These are phyloP conservation scores for Annulohypoxylon nitens DNA, from an alignment of 495 filamentous ascomycete genomes.

Conservation along the genomic window DNA sequence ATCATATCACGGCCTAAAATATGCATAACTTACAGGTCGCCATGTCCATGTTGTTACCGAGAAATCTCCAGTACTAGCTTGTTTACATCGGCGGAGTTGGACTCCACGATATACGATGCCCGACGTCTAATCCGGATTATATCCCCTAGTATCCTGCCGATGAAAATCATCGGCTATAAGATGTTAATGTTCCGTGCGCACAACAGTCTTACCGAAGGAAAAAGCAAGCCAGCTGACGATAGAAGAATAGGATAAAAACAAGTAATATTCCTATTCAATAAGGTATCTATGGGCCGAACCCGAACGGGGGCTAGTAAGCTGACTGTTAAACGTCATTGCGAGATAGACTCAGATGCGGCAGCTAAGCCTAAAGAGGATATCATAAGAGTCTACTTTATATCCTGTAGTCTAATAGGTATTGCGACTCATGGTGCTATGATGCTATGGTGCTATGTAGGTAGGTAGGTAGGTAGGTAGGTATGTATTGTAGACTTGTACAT, in stretches of 20 bases:
- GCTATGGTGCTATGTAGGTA: background rate
- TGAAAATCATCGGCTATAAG: constrained; percentile 1
- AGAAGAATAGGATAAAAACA: background rate
- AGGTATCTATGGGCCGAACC: constrained; percentile 6
- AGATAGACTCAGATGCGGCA: constrained; percentile 24
- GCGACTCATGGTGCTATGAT: background rate
- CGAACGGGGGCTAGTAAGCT: constrained; percentile 40
- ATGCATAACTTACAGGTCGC: constrained; percentile 25
- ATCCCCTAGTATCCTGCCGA: constrained; percentile 11
- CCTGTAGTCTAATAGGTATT: background rate
- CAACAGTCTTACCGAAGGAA: background rate
- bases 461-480: background rate
- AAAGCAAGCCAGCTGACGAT: constrained; percentile 18
- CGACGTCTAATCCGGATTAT: constrained; percentile 14
- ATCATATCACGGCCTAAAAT: constrained; percentile 35
- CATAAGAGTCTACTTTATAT: constrained; percentile 23
- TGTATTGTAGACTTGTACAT: too few relatives aligned
- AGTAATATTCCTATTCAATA: constrained; percentile 21
- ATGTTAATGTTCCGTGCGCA: background rate
- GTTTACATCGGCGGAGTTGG: constrained; percentile 10
- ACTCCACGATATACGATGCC: constrained; percentile 20
- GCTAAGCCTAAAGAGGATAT: constrained; percentile 35
- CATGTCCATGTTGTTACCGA: constrained; percentile 36
- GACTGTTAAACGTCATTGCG: constrained; percentile 24
- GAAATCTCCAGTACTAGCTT: constrained; percentile 37